Evolutionary conservation across 2,329 filamentous ascomycete genomes (phyloP).

Genomic region (Acrocalymma vagum): DNA sequence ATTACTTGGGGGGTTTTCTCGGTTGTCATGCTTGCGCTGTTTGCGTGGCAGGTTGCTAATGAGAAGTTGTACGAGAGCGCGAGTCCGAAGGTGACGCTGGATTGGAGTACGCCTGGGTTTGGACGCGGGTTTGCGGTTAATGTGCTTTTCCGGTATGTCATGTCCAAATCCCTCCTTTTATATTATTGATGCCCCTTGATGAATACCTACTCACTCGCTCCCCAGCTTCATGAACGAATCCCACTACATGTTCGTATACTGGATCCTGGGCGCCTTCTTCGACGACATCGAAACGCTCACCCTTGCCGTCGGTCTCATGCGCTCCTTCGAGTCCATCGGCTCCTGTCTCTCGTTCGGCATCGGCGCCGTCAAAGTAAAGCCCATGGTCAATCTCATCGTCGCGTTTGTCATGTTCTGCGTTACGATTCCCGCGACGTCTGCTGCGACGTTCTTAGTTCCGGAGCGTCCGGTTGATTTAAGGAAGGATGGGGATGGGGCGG

Average conservation of each 20-base stretch:
- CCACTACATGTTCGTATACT: constrained; percentile 61
- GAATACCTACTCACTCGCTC: too few relatives aligned
- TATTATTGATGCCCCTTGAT: too few relatives aligned
- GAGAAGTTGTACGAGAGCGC: constrained; percentile 56
- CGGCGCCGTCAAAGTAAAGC: constrained; percentile 55
- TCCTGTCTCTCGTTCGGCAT: constrained; percentile 58
- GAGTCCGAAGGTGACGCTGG: constrained; percentile 50
- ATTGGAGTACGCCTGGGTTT: constrained; percentile 57
- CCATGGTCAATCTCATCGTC: constrained; percentile 59
- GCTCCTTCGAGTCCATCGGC: constrained; percentile 60
- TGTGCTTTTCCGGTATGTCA: constrained; percentile 54
- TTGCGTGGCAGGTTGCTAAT: constrained; percentile 60
- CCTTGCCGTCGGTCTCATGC: constrained; percentile 57
- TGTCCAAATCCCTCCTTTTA: too few relatives aligned
- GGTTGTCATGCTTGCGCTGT: constrained; percentile 52
- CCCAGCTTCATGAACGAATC: constrained; percentile 59
- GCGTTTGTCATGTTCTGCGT: constrained; percentile 59
- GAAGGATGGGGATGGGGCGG: too few relatives aligned
- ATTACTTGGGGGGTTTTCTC: constrained; percentile 54
- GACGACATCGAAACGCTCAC: constrained; percentile 62
- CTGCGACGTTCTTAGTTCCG: constrained; percentile 30
- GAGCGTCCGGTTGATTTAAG: constrained; percentile 25
- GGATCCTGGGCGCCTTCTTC: constrained; percentile 61
- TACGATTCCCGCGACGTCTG: constrained; percentile 39
- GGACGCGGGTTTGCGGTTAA: constrained; percentile 59